Evolutionary conservation across 176 grass and related monocot species (phyloP), one percentile per base, ranked within the genome.

Genomic region (Phoenix roebelenii): DNA sequence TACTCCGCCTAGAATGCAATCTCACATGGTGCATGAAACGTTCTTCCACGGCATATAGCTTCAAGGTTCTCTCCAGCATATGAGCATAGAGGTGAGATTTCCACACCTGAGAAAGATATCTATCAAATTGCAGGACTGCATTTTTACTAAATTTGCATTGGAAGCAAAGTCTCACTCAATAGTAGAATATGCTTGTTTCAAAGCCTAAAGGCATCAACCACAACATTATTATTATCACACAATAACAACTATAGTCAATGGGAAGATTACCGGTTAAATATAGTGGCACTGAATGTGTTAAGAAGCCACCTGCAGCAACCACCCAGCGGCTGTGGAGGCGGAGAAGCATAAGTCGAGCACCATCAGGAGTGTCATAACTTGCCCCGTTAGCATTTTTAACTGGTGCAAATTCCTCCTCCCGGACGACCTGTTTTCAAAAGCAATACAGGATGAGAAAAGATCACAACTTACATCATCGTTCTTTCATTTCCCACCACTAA

Each of bases 321-420:
- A 95, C 90, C 90, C 86, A 95, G 26, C 80, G 71, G 63, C 86
- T 95, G 61, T 95, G 90, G 63, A 95, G 90, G 30, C 86, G 83
- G 60, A 95, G 90, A 35, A 95, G 74, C 90, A 95, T 90, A 55
- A 87, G 75, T 39, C 61, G 76, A 55, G 86, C 80, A 23, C 68
- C 82, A 48, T 95, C 83, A 61, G 90, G 90, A 52, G 86, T 95
- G 72, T 90, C 90, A 58, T 95, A 77, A 60, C 64, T 77, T 60
- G 83, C 67, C 23, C 86, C 90, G 22, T 90, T 90, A 72, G 90
- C 90, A 86, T 90, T 95, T 74, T 95, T 90, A 24, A 95, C 83
- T 18, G 86, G 86, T 25, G 90, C 86, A 82, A 95, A 95, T 87
- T 95, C 91, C 80, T 95, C 91, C 61, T 95, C 91, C 22, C 91